Conservation (phyloP, 2,329 filamentous ascomycete species). For the Nannizziopsis barbatae region DNA sequence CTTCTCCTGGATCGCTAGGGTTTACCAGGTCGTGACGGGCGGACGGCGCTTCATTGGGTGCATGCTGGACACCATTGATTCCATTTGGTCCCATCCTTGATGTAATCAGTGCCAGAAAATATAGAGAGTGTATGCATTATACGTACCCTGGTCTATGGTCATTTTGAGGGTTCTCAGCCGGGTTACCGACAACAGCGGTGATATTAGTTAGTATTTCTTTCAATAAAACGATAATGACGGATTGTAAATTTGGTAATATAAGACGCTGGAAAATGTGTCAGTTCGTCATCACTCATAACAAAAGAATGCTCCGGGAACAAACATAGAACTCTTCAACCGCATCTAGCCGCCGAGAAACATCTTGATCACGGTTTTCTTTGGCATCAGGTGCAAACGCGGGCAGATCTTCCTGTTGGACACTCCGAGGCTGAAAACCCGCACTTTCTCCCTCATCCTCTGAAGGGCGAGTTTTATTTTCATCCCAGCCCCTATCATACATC, state of each 20-base stretch:
- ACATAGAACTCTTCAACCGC: constrained; percentile 79
- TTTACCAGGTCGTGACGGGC: constrained; percentile 27
- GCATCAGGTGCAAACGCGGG: constrained; percentile 11
- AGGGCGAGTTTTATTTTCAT: constrained; percentile 36
- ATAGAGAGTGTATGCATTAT: background rate
- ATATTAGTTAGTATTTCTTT: constrained; percentile 82
- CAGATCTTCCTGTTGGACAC: constrained; percentile 11
- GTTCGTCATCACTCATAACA: background rate
- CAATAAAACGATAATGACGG: constrained; percentile 80
- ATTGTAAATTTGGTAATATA: constrained; percentile 76
- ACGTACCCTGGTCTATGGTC: constrained; percentile 38
- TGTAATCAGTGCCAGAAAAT: background rate
- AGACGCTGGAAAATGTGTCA: constrained; percentile 44
- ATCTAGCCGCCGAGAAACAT: constrained; percentile 48
- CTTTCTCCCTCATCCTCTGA: constrained; percentile 30
- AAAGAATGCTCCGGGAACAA: constrained; percentile 27
- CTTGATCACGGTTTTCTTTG: constrained; percentile 28
- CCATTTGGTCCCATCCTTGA: background rate
- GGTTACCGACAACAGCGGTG: constrained; percentile 59
- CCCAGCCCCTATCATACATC: constrained; percentile 86
- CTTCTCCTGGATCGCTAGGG: constrained; percentile 68
- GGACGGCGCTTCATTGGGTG: background rate
- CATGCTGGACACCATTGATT: background rate
- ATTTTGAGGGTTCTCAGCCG: constrained; percentile 36
- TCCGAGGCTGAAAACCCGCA: background rate